Evolutionary conservation across 202 grass and related monocot species (phyloP).

Genomic region (Elaeis oleifera): DNA sequence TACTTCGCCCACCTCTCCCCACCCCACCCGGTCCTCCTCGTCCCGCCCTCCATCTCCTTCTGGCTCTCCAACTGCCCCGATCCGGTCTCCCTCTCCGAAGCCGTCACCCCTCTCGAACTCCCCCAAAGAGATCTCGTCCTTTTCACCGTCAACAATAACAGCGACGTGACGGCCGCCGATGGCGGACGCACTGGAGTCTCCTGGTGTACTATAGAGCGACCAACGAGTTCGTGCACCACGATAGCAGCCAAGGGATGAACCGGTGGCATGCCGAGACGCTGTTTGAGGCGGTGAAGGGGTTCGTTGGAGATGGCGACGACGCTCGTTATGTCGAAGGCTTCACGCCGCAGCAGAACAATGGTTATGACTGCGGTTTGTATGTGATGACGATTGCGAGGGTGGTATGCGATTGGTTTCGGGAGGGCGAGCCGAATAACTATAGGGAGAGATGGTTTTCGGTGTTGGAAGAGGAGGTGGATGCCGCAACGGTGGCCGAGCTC

Average conservation of each 20-base stretch:
- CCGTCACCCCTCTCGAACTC: conserved; percentile 40
- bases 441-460: conserved; percentile 40
- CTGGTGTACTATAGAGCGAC: conserved; percentile 34
- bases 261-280: conserved; percentile 30
- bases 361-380: conserved; percentile 70
- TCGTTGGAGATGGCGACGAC: neutral
- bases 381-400: conserved; percentile 50
- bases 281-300: conserved; percentile 26
- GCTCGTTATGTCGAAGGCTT: conserved; percentile 44
- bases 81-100: conserved; percentile 20
- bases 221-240: conserved; percentile 61
- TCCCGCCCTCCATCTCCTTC: conserved; percentile 63
- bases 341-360: conserved; percentile 53
- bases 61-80: conserved; percentile 63
- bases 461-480: conserved; percentile 38
- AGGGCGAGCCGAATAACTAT: neutral
- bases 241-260: conserved; percentile 42
- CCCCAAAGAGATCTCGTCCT: conserved; percentile 36
- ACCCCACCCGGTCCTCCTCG: conserved; percentile 24
- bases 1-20: conserved; percentile 56
- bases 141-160: conserved; percentile 82
- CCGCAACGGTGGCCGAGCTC: conserved; percentile 35
- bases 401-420: conserved; percentile 59
- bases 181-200: conserved; percentile 86
- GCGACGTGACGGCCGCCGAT: conserved; percentile 44